phyloP scores from a whole-genome alignment of 495 filamentous ascomycete genomes.

The Penicillium subrubescens region DNA sequence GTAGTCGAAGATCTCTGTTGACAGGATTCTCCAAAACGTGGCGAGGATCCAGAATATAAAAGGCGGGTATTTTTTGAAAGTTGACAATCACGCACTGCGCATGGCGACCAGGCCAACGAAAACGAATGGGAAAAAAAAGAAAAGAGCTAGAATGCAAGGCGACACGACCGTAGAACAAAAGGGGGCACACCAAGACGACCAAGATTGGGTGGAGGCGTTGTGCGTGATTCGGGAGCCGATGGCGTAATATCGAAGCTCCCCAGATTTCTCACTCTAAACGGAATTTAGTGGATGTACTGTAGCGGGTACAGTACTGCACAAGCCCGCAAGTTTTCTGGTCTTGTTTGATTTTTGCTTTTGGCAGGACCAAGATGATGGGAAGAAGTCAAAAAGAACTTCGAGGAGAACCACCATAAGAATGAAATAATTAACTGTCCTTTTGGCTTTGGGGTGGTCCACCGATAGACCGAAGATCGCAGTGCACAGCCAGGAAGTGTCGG shows the following conservation, averaged over 20 bases:
- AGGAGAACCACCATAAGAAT: constrained; percentile 2
- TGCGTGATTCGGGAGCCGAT: constrained; percentile 29
- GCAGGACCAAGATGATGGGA: neutral
- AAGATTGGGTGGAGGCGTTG: constrained; percentile 7
- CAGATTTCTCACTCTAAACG: constrained; percentile 11
- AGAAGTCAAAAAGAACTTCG: neutral
- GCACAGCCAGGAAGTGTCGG: constrained; percentile 13
- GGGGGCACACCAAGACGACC: neutral
- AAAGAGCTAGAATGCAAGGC: constrained; percentile 6
- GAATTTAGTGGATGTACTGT: neutral
- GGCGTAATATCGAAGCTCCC: constrained; percentile 36
- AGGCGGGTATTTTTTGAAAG: constrained; percentile 8
- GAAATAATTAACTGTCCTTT: constrained; percentile 2
- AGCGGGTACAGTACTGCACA: neutral
- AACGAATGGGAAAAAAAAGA: constrained; percentile 15
- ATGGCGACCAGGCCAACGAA: constrained; percentile 15
- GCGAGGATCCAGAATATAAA: constrained; percentile 25
- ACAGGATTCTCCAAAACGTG: constrained; percentile 12
- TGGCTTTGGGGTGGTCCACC: neutral
- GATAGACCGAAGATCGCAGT: constrained; percentile 21
- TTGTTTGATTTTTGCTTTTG: neutral
- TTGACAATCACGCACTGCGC: constrained; percentile 20
- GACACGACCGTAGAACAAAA: constrained; percentile 4
- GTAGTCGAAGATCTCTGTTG: constrained; percentile 2
- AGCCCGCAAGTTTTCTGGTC: neutral